These are phyloP conservation scores for Aegilops sharonensis DNA, from an alignment of 176 grass and related monocot species.

Conservation along the genomic window DNA sequence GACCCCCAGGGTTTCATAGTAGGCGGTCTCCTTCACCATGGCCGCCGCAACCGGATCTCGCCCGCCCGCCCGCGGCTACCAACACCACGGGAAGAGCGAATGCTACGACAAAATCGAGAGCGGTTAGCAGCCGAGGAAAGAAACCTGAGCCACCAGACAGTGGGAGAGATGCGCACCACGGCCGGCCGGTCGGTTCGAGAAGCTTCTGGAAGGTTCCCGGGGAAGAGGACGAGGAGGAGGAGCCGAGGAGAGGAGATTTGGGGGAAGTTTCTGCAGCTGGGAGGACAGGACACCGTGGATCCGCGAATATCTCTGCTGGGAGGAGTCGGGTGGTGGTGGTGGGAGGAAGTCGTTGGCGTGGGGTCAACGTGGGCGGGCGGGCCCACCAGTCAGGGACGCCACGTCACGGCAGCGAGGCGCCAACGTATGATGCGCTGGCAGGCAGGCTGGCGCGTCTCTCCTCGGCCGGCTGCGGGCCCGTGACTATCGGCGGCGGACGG, in stretches of 20 bases:
- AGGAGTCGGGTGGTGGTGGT: background rate
- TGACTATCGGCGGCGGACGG: background rate
- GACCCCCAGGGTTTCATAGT: conserved; percentile 78
- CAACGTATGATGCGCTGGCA: background rate
- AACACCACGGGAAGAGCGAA: background rate
- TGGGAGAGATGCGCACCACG: background rate
- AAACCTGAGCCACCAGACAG: background rate
- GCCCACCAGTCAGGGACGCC: background rate
- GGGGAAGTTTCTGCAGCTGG: conserved; percentile 15
- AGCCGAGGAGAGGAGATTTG: background rate
- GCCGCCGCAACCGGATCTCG: conserved; percentile 27
- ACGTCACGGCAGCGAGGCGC: background rate
- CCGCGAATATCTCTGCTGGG: background rate
- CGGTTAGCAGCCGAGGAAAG: background rate
- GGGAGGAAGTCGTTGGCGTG: background rate
- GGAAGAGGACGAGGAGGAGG: background rate
- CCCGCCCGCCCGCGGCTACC: background rate
- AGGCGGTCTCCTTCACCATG: conserved; percentile 93
- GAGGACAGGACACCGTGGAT: background rate
- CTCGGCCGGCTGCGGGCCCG: background rate
- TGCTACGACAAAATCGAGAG: background rate
- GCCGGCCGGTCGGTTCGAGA: background rate
- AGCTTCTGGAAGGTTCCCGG: conserved; percentile 9
- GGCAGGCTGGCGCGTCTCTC: background rate
- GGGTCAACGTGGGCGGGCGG: background rate